These are phyloP conservation scores for Eucalyptus viminalis DNA, from an alignment of 345 rosid species.

Conservation along the genomic window DNA sequence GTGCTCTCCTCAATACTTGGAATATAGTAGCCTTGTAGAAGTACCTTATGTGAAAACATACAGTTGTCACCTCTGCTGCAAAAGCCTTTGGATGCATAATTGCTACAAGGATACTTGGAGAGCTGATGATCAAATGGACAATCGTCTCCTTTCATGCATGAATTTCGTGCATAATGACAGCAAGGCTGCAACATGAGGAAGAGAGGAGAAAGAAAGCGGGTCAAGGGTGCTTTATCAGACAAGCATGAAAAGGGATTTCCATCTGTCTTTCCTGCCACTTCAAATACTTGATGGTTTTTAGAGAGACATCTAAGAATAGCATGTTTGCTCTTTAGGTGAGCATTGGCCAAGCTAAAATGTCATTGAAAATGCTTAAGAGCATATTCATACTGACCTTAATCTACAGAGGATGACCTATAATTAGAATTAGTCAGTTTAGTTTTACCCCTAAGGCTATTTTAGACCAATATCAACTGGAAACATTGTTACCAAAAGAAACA, in stretches of 20 bases:
- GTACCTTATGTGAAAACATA: slow-evolving; percentile 87
- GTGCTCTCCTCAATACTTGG: neutral
- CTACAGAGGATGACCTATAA: neutral
- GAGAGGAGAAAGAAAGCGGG: neutral
- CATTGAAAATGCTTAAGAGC: neutral
- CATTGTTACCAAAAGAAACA: neutral
- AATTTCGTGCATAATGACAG: slow-evolving; percentile 63
- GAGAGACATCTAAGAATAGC: neutral
- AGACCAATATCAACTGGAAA: neutral
- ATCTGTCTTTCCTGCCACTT: neutral
- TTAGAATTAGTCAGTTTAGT: neutral
- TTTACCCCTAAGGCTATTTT: neutral
- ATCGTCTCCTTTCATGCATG: slow-evolving; percentile 86
- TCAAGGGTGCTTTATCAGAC: neutral
- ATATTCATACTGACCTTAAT: neutral
- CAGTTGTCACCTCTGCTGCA: slow-evolving; percentile 70
- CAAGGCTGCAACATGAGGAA: slow-evolving; percentile 61
- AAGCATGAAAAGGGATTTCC: neutral
- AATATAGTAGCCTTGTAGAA: neutral
- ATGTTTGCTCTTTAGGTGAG: neutral
- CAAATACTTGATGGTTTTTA: neutral
- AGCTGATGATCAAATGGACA: slow-evolving; percentile 93
- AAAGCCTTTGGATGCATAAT: slow-evolving; percentile 33
- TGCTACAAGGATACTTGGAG: slow-evolving; percentile 69
- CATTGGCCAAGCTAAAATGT: neutral